Evolutionary conservation across 2,329 filamentous ascomycete species (phyloP).

Genomic region (Pseudopyrenochaeta lycopersici): DNA sequence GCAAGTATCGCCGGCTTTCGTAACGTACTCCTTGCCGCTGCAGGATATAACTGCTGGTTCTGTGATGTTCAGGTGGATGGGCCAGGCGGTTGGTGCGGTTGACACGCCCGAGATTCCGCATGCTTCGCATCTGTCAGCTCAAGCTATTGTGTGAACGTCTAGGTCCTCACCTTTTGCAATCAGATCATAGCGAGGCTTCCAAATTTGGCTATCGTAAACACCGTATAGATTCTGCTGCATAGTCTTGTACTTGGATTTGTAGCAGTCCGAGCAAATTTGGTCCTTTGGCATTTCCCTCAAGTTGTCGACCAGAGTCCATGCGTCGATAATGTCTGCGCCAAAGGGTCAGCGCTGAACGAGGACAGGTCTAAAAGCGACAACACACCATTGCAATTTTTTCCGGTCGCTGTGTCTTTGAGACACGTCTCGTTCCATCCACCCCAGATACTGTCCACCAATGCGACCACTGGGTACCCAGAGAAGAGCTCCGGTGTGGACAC

Average conservation of each 20-base stretch:
- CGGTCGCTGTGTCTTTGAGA: not conserved
- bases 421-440: constrained; percentile 13
- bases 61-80: too few relatives aligned
- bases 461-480: constrained; percentile 1
- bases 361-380: too few relatives aligned
- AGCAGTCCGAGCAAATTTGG: not conserved
- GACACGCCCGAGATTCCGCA: too few relatives aligned
- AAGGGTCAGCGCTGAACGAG: too few relatives aligned
- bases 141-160: too few relatives aligned
- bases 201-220: too few relatives aligned
- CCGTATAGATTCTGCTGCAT: not conserved
- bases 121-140: too few relatives aligned
- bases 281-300: not conserved
- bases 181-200: too few relatives aligned
- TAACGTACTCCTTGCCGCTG: too few relatives aligned
- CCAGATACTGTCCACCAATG: constrained; percentile 8
- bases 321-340: constrained; percentile 3
- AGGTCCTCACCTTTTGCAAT: too few relatives aligned
- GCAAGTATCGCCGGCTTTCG: not conserved
- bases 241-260: not conserved
- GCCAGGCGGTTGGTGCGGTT: too few relatives aligned
- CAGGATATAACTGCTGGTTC: too few relatives aligned
- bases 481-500: not conserved
- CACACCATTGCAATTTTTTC: not conserved
- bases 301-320: not conserved